phyloP scores from a whole-genome alignment of 129 eudicot species.

The Oenanthe sinensis region DNA sequence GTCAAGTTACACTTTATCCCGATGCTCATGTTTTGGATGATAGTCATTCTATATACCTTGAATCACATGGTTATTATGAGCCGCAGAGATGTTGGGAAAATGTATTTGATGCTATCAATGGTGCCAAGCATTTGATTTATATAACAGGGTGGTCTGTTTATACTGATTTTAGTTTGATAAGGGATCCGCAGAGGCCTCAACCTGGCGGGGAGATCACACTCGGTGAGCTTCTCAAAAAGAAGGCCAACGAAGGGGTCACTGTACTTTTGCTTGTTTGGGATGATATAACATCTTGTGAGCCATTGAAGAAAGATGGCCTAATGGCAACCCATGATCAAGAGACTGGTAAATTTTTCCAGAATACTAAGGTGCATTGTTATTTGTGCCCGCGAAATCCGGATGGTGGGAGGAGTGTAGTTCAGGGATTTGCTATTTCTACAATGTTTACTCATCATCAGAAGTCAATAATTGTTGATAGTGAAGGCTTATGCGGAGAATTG shows the following conservation, averaged over 20 bases:
- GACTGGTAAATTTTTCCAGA: constrained; percentile 44
- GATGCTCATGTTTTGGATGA: constrained; percentile 78
- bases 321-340: constrained; percentile 94
- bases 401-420: constrained; percentile 39
- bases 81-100: constrained; percentile 87
- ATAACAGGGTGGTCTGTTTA: constrained; percentile 83
- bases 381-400: constrained; percentile 72
- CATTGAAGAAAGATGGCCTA: constrained; percentile 49
- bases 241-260: constrained; percentile 55
- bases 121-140: constrained; percentile 64
- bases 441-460: constrained; percentile 95
- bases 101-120: constrained; percentile 51
- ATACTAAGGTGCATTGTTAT: constrained; percentile 54
- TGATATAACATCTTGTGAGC: constrained; percentile 54
- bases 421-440: constrained; percentile 46
- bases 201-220: constrained; percentile 46
- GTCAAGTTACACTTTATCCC: constrained; percentile 64
- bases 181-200: constrained; percentile 53
- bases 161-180: constrained; percentile 47
- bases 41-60: constrained; percentile 20
- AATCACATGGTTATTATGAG: constrained; percentile 29
- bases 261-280: constrained; percentile 89
- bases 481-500: constrained; percentile 17
- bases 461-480: constrained; percentile 54
- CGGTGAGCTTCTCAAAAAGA: constrained; percentile 58